Evolutionary conservation across 371 early-diverging fungal genomes (phyloP).

Genomic region (Apophysomyces sp.): DNA sequence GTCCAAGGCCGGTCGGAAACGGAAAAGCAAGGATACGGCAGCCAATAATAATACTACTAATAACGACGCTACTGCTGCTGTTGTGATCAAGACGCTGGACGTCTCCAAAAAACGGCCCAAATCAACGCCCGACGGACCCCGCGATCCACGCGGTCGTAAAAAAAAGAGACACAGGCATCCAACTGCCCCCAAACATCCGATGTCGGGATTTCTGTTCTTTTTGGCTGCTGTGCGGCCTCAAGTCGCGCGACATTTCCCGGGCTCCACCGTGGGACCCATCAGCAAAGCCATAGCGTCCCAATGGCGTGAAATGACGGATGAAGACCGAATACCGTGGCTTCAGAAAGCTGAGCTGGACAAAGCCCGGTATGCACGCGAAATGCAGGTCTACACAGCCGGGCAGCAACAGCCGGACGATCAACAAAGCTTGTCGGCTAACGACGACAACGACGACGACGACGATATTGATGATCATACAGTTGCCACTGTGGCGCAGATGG

Average conservation of each 20-base stretch:
- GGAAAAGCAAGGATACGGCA: background rate
- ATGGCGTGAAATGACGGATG: slow-evolving; percentile 67
- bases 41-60: no score
- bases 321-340: slow-evolving; percentile 63
- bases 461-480: slow-evolving; percentile 17
- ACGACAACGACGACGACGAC: slow-evolving; percentile 6
- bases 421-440: slow-evolving; percentile 1
- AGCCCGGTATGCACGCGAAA: slow-evolving; percentile 74
- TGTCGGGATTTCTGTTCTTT: slow-evolving; percentile 76
- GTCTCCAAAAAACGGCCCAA: background rate
- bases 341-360: slow-evolving; percentile 72
- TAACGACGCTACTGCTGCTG: no score
- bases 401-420: slow-evolving; percentile 13
- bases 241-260: slow-evolving; percentile 59
- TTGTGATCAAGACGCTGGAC: background rate
- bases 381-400: slow-evolving; percentile 53
- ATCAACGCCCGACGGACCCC: slow-evolving; percentile 26
- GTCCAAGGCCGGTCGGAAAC: slow-evolving; percentile 19
- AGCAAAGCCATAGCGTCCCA: slow-evolving; percentile 64
- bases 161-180: slow-evolving; percentile 71
- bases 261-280: slow-evolving; percentile 71
- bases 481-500: slow-evolving; percentile 17
- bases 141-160: slow-evolving; percentile 55
- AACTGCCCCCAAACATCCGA: slow-evolving; percentile 77
- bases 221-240: slow-evolving; percentile 60